Conservation (phyloP, 495 filamentous ascomycete species). For the Xylaria grammica region DNA sequence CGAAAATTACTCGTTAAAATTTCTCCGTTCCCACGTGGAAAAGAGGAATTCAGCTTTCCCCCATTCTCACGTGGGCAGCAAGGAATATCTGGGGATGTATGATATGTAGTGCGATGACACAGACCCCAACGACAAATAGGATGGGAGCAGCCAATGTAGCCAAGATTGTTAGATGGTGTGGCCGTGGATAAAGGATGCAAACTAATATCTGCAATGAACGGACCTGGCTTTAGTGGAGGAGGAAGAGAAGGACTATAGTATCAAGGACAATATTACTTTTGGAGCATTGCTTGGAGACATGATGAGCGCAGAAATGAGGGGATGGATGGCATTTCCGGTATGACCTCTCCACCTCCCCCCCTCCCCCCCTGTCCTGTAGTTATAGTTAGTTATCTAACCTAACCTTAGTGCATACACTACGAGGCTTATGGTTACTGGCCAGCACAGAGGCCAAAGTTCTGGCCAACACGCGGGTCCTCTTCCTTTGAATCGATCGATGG, state of each 20-base stretch:
- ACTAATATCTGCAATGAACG: neutral
- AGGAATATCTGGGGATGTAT: neutral
- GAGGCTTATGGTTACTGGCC: too few species aligned
- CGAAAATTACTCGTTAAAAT: too few species aligned
- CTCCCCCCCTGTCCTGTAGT: too few species aligned
- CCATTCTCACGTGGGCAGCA: conserved; percentile 4
- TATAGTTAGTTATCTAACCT: too few species aligned
- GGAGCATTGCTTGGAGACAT: conserved; percentile 6
- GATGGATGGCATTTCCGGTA: neutral
- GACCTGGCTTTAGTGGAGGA: neutral
- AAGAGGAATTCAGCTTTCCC: neutral
- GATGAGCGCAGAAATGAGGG: too few species aligned
- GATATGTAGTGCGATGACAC: neutral
- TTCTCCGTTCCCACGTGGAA: too few species aligned
- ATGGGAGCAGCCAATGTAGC: neutral
- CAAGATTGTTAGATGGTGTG: neutral
- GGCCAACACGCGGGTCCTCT: neutral
- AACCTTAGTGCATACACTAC: too few species aligned
- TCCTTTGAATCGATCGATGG: neutral
- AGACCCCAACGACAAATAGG: neutral
- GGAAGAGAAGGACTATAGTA: neutral
- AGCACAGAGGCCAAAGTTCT: neutral
- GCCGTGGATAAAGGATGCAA: too few species aligned
- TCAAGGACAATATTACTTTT: neutral
- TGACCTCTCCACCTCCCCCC: too few species aligned